Percentiles rank a stretch among this genome's conserved stretches.
Conservation (phyloP, 2,329 filamentous ascomycete genomes). For the Tolypocladium tropicale region DNA sequence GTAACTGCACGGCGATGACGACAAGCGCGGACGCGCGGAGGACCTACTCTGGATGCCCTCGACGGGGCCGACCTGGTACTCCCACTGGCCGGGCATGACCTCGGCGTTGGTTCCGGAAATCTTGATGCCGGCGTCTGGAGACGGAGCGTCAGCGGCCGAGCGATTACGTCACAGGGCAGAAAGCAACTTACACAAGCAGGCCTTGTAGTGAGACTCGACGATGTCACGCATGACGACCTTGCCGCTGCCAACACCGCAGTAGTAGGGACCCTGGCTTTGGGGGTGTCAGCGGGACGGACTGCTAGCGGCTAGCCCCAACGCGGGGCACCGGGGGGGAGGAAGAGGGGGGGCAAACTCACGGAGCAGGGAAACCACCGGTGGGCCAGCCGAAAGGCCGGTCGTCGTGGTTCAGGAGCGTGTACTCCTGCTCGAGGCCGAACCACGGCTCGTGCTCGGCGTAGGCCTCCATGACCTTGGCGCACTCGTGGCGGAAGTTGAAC, state of each 20-base stretch:
- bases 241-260: slow-evolving; percentile 89
- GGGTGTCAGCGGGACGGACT: slow-evolving; percentile 6
- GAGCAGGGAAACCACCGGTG: slow-evolving; percentile 72
- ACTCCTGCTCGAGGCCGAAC: slow-evolving; percentile 98
- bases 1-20: not conserved
- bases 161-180: not conserved
- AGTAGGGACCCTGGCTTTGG: slow-evolving; percentile 30
- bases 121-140: slow-evolving; percentile 61
- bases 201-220: slow-evolving; percentile 58
- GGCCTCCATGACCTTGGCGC: slow-evolving; percentile 78
- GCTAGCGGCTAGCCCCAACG: not conserved
- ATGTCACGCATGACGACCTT: slow-evolving; percentile 98
- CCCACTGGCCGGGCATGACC: slow-evolving; percentile 77
- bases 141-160: not conserved
- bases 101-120: slow-evolving; percentile 99
- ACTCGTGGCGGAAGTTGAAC: slow-evolving; percentile 95
- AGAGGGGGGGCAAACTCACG: slow-evolving; percentile 28
- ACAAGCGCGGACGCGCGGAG: not conserved
- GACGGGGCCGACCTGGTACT: slow-evolving; percentile 93
- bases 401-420: slow-evolving; percentile 66
- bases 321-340: no score
- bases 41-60: slow-evolving; percentile 68
- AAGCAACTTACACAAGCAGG: slow-evolving; percentile 50
- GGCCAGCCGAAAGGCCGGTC: slow-evolving; percentile 76
- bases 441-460: slow-evolving; percentile 78